Evolutionary conservation across 2,329 filamentous ascomycete species (phyloP), one percentile per base, ranked within the genome.

Genomic region (Rhinocladiella mackenziei): DNA sequence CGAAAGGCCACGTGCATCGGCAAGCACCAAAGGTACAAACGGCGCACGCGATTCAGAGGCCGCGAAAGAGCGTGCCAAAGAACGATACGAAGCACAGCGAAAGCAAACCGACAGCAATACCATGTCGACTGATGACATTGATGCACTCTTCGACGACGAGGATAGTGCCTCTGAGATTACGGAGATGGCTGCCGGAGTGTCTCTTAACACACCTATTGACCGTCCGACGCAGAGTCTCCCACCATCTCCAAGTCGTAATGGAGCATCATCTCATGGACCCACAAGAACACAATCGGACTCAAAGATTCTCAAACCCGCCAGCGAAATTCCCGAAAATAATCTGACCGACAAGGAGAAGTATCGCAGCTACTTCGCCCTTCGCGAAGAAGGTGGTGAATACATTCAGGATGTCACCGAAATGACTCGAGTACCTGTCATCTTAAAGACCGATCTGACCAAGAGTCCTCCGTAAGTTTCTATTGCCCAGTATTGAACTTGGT

Each of bases 351-450:
- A 95, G 77, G 89, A 97, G 74, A 96, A 94, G 73, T 98, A 96
- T 68, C 69, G 95, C 53, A 87, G 83, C 64, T 74, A 92, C 54
- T 97, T 97, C 73, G 81, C 83, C 58, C 75, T 98, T 57, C 79
- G 92, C 39, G 91, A 98, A 66, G 86, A 94, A 68, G 84, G 86
- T 57, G 91, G 91, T 55, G 86, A 97, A 59, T 94, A 94, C 72
- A 96, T 98, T 61, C 92, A 98, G 70, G 92, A 98, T 66, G 89
- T 98, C 56, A 89, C 83, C 45, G 92, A 98, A 75, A 96, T 98
- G 89, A 91, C 88, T 31, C 79, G 91, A 57, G 86, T 98, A 50
- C 92, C 92, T n/a, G 86, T 98, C 56, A 94, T 98, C 65, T 72
- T 98, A 61, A 97, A 95, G 82, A 97, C 92, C 55, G 92, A 98